Evolutionary conservation across 179 eudicot genomes (phyloP).

Genomic region (Heliamphora pulchella): DNA sequence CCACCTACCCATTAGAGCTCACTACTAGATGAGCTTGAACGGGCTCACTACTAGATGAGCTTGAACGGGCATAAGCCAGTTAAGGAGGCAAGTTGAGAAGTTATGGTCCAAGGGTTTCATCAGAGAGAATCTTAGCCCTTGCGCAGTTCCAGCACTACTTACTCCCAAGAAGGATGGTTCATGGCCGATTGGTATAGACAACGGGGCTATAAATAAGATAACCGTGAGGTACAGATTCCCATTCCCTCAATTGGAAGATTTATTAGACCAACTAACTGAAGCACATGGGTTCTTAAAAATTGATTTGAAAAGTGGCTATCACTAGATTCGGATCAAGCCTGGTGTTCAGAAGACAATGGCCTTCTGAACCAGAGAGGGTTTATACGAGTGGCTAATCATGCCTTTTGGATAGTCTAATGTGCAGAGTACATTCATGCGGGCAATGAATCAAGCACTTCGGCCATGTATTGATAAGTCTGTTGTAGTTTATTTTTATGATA

Average conservation of each 20-base stretch:
- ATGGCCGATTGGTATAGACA: background rate
- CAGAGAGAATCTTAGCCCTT: background rate
- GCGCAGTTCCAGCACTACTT: background rate
- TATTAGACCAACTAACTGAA: background rate
- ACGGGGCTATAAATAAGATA: background rate
- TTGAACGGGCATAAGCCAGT: background rate
- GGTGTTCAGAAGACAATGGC: background rate
- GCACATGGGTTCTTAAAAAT: background rate
- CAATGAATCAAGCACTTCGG: background rate
- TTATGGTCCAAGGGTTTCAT: background rate
- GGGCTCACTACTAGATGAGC: background rate
- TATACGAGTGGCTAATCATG: background rate
- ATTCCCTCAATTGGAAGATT: background rate
- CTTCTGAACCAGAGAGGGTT: background rate
- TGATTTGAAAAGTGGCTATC: background rate
- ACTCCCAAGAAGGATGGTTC: background rate
- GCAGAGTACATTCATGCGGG: background rate
- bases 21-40: too few species aligned
- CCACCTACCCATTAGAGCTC: background rate
- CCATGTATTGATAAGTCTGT: too few species aligned
- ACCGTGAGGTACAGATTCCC: background rate
- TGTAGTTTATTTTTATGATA: too few species aligned
- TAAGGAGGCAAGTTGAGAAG: background rate
- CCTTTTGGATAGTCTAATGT: background rate
- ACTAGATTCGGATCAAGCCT: background rate